Evolutionary conservation across 345 rosid genomes (phyloP).

Genomic region (Eucalyptus polyanthemos): DNA sequence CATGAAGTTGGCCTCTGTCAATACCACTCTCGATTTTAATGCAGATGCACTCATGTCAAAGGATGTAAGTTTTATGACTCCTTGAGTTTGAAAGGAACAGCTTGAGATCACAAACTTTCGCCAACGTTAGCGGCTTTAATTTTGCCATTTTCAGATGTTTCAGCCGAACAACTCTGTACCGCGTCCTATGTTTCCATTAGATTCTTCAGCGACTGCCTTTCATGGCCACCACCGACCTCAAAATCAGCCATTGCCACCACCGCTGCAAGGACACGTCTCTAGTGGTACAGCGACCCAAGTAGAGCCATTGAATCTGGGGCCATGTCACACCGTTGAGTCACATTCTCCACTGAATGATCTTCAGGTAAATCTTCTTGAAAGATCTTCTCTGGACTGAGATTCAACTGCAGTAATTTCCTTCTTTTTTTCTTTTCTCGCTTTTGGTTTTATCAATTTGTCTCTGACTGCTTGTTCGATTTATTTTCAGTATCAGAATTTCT

Average conservation of each 20-base stretch:
- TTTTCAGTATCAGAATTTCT: conserved; percentile 36
- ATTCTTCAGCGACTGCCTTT: conserved; percentile 14
- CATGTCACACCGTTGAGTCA: conserved; percentile 18
- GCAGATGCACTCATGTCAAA: conserved; percentile 19
- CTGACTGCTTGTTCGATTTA: not conserved
- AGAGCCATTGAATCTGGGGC: conserved; percentile 26
- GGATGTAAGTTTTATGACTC: conserved; percentile 15
- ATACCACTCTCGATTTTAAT: conserved; percentile 19
- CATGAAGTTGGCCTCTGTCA: conserved; percentile 38
- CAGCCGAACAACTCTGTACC: conserved; percentile 6
- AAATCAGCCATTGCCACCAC: not conserved
- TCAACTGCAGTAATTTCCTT: not conserved
- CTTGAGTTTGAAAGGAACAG: not conserved
- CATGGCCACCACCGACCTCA: conserved; percentile 21
- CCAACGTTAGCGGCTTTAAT: not conserved
- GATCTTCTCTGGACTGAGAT: not conserved
- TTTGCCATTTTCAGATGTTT: conserved; percentile 7
- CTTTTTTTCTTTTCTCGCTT: not conserved
- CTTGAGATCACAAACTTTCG: not conserved
- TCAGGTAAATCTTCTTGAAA: conserved; percentile 35
- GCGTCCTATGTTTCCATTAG: conserved; percentile 9
- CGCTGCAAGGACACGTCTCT: conserved; percentile 2
- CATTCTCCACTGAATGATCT: conserved; percentile 32
- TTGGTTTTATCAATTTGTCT: not conserved
- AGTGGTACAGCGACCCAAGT: conserved; percentile 18